Evolutionary conservation across 2,329 filamentous ascomycete species (phyloP).

Genomic region (Ambrosiella beaveri): DNA sequence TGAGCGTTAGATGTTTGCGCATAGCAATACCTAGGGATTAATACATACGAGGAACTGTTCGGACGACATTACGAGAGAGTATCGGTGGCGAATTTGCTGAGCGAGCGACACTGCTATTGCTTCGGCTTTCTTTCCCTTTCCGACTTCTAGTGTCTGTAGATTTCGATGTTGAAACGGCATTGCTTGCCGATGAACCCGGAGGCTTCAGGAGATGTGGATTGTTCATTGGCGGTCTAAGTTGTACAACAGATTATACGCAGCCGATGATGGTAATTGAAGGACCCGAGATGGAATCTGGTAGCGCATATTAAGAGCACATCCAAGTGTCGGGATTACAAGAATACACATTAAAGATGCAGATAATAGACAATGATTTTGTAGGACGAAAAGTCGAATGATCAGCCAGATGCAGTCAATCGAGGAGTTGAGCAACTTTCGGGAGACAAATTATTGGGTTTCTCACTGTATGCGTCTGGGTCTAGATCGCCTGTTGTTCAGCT

Average conservation of each 20-base stretch:
- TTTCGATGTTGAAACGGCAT: conserved; percentile 5
- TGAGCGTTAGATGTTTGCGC: background rate
- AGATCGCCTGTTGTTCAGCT: background rate
- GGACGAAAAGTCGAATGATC: background rate
- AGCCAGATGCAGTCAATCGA: background rate
- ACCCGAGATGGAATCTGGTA: background rate
- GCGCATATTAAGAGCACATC: background rate
- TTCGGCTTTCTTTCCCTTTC: conserved; percentile 8
- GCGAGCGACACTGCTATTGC: conserved; percentile 6
- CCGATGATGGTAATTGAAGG: background rate
- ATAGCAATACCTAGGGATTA: background rate
- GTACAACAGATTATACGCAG: background rate
- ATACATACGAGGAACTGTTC: conserved; percentile 9
- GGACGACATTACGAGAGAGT: conserved; percentile 9
- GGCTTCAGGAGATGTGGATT: conserved; percentile 9
- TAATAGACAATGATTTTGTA: background rate
- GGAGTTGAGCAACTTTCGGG: background rate
- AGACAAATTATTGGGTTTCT: background rate
- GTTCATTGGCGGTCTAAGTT: conserved; percentile 5
- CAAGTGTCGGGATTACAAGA: background rate
- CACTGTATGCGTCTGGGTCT: background rate
- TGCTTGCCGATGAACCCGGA: conserved; percentile 12
- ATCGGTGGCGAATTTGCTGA: background rate
- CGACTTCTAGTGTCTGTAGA: background rate
- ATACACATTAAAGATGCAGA: background rate